Base-by-base conservation (phyloP, 176 grass and related monocot species). In the Echinochloa phyllopogon region DNA sequence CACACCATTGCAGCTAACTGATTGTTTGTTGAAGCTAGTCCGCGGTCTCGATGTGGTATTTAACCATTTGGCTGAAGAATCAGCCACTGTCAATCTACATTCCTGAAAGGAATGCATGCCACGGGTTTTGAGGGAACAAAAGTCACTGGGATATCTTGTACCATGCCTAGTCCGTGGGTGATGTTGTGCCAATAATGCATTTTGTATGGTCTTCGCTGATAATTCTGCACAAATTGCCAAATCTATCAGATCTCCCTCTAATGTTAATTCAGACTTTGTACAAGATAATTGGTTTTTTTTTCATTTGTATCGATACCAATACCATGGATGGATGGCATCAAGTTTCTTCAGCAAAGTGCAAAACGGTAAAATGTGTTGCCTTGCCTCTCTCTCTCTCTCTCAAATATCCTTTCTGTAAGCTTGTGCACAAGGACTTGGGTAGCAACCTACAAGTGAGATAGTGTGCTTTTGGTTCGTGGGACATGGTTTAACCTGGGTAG, bases 141-240 rank as follows among this genome's bases (percentile, higher is more conserved):
- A 80, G 16, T 73, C 76, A 89, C 81, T 89, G 40, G 63, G 47
- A 83, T 87, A 62, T 95, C 89, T 94, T 89, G 89, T 87, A 67
- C 45, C 84, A 88, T 87, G 91, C 82, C 86, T 92, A 95, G 60
- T 92, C 87, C 51, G 3, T 90, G 74, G 70, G 40, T 45, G 88
- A 84, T 90, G 85, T 84, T 88, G 89, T 89, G 91, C 88, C 81
- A 92, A 75, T 81, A 87, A 90, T 85, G 86, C 74, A 88, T 95
- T 94, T 83, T 94, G 89, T 87, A 95, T 80, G 78, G 83, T 85
- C 91, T 90, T 98, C 87, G 81, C 93, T 89, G 93, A 87, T 85
- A 91, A 86, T 91, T 80, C 96, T 98, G 96, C 96, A 98, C 67
- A 87, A 92, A 96, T 92, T 92, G 56, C 68, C 83, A 92, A 89